Conservation (phyloP, 169 alveolate species). For the Cyclospora cayetanensis region DNA sequence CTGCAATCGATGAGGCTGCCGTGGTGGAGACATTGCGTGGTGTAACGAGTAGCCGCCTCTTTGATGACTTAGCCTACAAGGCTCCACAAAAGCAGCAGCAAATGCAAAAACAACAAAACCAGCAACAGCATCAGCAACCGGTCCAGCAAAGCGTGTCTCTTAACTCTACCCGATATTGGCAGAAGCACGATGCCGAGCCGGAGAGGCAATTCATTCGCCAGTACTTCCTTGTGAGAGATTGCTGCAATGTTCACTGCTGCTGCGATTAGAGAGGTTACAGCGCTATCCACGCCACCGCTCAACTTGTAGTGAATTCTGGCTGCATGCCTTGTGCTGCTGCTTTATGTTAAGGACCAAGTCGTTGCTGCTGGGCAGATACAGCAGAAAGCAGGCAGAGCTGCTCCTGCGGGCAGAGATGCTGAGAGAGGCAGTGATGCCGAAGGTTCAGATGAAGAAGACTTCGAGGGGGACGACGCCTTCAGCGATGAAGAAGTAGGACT, state of each 20-base stretch:
- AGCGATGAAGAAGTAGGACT: neutral
- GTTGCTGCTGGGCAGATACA: conserved; percentile 51
- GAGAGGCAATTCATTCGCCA: neutral
- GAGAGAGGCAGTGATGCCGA: neutral
- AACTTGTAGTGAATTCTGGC: no score
- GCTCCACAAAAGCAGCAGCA: neutral
- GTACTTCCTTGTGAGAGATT: neutral
- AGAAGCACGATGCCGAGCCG: neutral
- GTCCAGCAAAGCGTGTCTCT: neutral
- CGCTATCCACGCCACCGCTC: no score
- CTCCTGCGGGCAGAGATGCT: neutral
- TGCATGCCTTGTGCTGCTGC: neutral
- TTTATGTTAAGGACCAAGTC: neutral
- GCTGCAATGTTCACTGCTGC: conserved; percentile 1
- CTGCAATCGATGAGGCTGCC: neutral
- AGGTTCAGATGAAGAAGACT: neutral
- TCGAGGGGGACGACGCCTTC: neutral
- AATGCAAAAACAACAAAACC: neutral
- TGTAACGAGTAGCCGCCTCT: neutral
- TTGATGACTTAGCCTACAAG: neutral
- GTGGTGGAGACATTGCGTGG: neutral
- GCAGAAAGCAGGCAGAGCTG: neutral
- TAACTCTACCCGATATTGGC: conserved; percentile 19
- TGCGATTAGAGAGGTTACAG: no score
- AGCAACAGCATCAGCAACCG: neutral